These are phyloP conservation scores for Persicaria maculosa DNA, from an alignment of 148 eudicot genomes.

Conservation along the genomic window DNA sequence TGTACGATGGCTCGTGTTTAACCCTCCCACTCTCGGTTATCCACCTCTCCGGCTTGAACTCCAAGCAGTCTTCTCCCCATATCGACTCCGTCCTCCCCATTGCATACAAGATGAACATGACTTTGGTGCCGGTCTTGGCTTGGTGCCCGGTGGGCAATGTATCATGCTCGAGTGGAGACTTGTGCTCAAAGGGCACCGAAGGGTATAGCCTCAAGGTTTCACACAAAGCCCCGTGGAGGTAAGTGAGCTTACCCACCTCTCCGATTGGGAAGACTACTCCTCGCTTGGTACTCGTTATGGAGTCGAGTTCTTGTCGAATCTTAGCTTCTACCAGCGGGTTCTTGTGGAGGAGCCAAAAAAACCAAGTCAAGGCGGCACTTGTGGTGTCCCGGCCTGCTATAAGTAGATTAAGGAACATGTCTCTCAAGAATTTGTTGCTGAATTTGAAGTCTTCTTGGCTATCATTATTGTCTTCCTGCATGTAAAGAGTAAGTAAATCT, in stretches of 20 bases:
- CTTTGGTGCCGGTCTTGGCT: neutral
- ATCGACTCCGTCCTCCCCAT: constrained; percentile 7
- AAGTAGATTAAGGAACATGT: constrained; percentile 11
- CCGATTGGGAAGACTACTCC: neutral
- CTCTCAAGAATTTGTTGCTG: constrained; percentile 12
- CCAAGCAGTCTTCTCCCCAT: constrained; percentile 3
- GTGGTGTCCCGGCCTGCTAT: constrained; percentile 10
- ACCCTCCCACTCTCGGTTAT: neutral
- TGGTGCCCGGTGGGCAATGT: neutral
- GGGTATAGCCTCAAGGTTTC: constrained; percentile 2
- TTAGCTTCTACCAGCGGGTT: neutral
- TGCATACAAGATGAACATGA: constrained; percentile 8
- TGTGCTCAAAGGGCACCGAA: constrained; percentile 5
- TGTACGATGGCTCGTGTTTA: constrained; percentile 11
- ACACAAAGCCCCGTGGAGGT: constrained; percentile 11
- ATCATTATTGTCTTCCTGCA: neutral
- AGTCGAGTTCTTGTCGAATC: neutral
- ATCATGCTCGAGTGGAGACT: neutral
- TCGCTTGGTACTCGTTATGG: neutral
- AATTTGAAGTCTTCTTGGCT: neutral
- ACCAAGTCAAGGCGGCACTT: constrained; percentile 6
- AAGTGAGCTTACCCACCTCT: neutral
- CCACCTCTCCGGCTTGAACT: constrained; percentile 14
- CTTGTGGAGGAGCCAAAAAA: constrained; percentile 11
- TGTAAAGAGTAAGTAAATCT: constrained; percentile 7